Evolutionary conservation across 2,329 filamentous ascomycete species (phyloP).

Genomic region (Trichoderma sp.): DNA sequence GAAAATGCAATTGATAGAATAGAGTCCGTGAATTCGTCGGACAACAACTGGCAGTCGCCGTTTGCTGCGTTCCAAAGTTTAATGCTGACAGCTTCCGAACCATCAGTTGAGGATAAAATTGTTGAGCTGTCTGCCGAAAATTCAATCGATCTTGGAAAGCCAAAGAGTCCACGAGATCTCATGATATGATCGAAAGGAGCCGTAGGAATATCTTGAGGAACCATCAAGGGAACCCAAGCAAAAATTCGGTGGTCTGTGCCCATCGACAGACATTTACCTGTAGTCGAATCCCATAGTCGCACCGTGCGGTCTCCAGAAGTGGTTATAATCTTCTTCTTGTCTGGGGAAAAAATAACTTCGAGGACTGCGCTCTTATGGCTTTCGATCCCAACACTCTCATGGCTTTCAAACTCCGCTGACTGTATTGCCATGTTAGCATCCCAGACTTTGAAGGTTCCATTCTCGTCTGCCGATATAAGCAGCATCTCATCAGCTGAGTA

Average conservation of each 20-base stretch:
- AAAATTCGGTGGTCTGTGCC: background rate
- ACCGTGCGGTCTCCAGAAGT: background rate
- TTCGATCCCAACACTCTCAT: background rate
- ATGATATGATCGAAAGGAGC: background rate
- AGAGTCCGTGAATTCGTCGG: fast-evolving
- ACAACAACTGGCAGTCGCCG: background rate
- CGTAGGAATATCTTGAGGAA: background rate
- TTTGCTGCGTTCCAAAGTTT: background rate
- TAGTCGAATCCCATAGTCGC: background rate
- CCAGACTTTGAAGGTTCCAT: background rate
- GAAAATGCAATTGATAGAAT: background rate
- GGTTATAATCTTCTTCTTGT: background rate
- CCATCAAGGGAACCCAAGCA: background rate
- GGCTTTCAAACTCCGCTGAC: background rate
- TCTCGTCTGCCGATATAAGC: too few species aligned
- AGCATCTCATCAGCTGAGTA: background rate
- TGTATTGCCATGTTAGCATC: background rate
- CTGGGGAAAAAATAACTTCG: background rate
- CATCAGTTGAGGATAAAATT: background rate
- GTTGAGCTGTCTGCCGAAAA: background rate
- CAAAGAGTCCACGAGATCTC: background rate
- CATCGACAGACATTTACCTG: background rate
- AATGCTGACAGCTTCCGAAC: background rate
- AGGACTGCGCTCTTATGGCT: background rate
- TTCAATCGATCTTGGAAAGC: background rate